These are phyloP conservation scores for Helotiales sp. DNA, from an alignment of 2,329 filamentous ascomycete species.

Conservation along the genomic window DNA sequence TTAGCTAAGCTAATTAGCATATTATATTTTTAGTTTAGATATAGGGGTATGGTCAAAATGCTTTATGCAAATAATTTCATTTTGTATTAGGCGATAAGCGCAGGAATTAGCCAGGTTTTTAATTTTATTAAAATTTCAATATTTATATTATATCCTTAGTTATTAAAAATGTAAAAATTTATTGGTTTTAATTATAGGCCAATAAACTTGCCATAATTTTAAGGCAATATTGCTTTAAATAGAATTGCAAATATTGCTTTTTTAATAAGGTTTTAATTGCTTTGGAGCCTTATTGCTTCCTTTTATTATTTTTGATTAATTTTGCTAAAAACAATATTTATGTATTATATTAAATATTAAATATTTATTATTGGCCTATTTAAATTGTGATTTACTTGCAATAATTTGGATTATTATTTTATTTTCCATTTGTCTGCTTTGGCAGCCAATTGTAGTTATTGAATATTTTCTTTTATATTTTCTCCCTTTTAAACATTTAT, in stretches of 20 bases:
- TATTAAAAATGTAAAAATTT: background rate
- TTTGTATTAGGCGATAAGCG: background rate
- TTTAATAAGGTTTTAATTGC: background rate
- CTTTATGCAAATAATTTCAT: background rate
- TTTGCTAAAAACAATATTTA: background rate
- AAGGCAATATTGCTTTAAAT: background rate
- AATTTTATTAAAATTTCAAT: background rate
- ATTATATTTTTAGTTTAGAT: background rate
- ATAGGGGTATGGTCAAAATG: background rate
- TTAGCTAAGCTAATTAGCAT: conserved; percentile 4
- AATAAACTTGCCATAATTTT: background rate
- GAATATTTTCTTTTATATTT: background rate
- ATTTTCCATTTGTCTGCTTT: background rate
- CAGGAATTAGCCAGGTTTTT: background rate
- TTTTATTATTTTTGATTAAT: background rate
- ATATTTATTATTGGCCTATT: background rate
- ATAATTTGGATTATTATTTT: background rate
- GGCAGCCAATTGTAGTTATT: background rate
- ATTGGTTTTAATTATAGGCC: background rate
- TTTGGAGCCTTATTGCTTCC: background rate
- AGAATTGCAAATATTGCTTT: background rate
- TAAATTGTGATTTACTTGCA: background rate
- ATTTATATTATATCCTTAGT: background rate
- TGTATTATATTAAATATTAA: background rate
- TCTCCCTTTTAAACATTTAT: background rate